Evolutionary conservation across 768 basidiomycete species (phyloP).

Genomic region (Panus rudis): DNA sequence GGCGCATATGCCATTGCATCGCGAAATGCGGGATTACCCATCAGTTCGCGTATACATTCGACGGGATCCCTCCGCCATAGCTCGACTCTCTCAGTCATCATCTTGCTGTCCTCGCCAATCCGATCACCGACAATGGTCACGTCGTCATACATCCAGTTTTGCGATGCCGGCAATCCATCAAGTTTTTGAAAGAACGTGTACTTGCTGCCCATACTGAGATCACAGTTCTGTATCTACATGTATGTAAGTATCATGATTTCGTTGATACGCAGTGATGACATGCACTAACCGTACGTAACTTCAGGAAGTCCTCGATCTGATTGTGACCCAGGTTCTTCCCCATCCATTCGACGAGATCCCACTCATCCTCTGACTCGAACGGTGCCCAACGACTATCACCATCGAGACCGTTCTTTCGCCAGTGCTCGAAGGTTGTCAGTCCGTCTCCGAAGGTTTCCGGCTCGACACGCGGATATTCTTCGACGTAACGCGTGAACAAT

Average conservation of each 20-base stretch:
- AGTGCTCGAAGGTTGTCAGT: no score
- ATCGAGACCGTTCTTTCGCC: no score
- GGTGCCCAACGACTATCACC: no score
- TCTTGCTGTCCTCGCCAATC: neutral
- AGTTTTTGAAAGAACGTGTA: no score
- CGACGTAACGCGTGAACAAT: no score
- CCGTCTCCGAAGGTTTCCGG: no score
- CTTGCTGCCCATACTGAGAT: no score
- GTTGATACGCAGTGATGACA: no score
- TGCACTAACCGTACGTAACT: conserved; percentile 4
- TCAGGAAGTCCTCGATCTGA: conserved; percentile 7
- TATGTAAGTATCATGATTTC: no score
- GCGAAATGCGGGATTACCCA: conserved; percentile 5
- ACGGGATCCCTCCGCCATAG: conserved; percentile 17
- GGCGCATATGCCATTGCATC: conserved; percentile 4
- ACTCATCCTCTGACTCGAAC: neutral
- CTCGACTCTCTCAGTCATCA: conserved; percentile 24
- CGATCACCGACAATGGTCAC: conserved; percentile 2
- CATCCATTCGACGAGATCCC: conserved; percentile 4
- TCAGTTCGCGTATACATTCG: conserved; percentile 25
- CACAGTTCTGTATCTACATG: no score
- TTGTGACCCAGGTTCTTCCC: conserved; percentile 5
- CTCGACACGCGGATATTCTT: no score
- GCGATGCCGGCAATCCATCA: conserved; percentile 1
- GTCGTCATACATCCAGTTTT: neutral